phyloP scores from a whole-genome alignment of 139 green algal species.

The Volvox africanus region DNA sequence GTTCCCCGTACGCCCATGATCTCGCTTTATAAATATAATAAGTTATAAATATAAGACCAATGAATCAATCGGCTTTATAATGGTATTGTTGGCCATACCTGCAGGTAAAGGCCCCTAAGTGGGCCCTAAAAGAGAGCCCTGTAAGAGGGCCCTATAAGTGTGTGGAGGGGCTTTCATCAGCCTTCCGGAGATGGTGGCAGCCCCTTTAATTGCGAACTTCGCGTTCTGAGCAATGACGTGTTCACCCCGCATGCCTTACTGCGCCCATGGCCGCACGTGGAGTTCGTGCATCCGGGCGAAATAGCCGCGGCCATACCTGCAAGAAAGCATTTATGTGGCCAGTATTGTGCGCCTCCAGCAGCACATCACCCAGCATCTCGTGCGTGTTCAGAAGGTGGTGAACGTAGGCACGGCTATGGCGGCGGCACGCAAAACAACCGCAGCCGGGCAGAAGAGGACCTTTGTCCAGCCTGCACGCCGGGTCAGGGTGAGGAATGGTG shows the following conservation, averaged over 20 bases:
- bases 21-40: too few relatives aligned
- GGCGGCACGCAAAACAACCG: slow-evolving; percentile 75
- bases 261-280: too few relatives aligned
- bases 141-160: too few relatives aligned
- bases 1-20: too few relatives aligned
- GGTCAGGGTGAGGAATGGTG: not conserved
- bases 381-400: slow-evolving; percentile 85
- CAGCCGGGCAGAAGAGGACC: slow-evolving; percentile 73
- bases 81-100: too few relatives aligned
- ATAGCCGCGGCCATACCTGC: not conserved
- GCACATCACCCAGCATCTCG: slow-evolving; percentile 83
- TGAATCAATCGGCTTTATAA: too few relatives aligned
- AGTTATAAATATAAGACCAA: too few relatives aligned
- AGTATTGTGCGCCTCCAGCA: slow-evolving; percentile 85
- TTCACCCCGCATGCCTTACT: not conserved
- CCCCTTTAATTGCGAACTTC: not conserved
- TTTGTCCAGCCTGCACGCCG: slow-evolving; percentile 62
- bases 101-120: too few relatives aligned
- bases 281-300: not conserved
- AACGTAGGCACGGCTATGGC: slow-evolving; percentile 80
- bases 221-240: too few relatives aligned
- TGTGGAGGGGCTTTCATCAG: too few relatives aligned
- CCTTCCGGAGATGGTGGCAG: not conserved
- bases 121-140: too few relatives aligned
- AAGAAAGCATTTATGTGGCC: slow-evolving; percentile 77